A percentile compares a stretch with the other conserved stretches of the same genome.
Evolutionary conservation across 2,329 filamentous ascomycete species (phyloP).

Genomic region (Setomelanomma holmii): DNA sequence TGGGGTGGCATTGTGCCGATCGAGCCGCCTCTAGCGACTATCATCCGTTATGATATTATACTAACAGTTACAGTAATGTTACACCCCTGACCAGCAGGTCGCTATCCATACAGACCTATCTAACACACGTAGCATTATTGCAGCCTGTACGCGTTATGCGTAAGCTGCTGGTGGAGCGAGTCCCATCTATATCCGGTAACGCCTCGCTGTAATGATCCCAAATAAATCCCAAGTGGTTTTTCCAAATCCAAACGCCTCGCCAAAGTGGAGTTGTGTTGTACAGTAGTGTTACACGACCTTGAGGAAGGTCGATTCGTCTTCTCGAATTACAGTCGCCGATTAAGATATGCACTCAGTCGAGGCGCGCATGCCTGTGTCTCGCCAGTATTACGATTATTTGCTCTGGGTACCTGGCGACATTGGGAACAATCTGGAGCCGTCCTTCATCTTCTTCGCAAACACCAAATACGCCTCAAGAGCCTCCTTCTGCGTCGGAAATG

Average conservation of each 20-base stretch:
- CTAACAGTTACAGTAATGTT: conserved; percentile 8
- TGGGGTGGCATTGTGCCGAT: conserved; percentile 1
- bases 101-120: neutral
- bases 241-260: conserved; percentile 5
- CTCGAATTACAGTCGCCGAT: neutral
- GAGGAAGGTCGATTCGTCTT: neutral
- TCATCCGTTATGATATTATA: conserved; percentile 7
- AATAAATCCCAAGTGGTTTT: neutral
- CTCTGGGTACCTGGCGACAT: conserved; percentile 11
- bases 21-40: neutral
- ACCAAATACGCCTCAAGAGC: conserved; percentile 34
- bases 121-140: neutral
- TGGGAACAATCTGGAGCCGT: conserved; percentile 30
- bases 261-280: conserved; percentile 7
- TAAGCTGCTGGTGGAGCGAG: neutral
- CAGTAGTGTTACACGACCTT: conserved; percentile 3
- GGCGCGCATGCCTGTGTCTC: neutral
- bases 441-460: conserved; percentile 33
- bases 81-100: conserved; percentile 5
- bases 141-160: conserved; percentile 4
- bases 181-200: neutral
- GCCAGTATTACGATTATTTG: neutral
- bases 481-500: conserved; percentile 26
- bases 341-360: neutral
- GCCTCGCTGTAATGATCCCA: conserved; percentile 1